phyloP scores from a whole-genome alignment of 2,329 filamentous ascomycete species.

The Trichoderma aggressivum region DNA sequence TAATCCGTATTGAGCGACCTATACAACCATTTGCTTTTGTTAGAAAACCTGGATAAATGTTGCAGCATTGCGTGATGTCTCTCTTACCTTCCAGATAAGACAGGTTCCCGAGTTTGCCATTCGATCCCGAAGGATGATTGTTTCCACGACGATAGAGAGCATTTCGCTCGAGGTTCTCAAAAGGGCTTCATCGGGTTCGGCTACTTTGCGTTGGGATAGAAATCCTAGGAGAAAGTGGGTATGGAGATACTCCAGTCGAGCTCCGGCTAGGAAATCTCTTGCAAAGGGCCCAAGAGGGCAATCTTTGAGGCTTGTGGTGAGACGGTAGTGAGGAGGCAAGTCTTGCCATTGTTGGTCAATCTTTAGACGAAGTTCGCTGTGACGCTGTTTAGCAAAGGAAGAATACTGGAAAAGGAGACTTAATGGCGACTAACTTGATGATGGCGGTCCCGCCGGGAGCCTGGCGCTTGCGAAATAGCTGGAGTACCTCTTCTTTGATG shows the following conservation, averaged over 20 bases:
- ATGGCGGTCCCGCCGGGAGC: neutral
- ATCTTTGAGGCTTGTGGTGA: conserved; percentile 11
- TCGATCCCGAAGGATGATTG: conserved; percentile 7
- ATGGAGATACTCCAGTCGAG: conserved; percentile 11
- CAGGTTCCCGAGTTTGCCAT: conserved; percentile 15
- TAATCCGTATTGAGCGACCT: conserved; percentile 9
- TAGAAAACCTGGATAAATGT: neutral
- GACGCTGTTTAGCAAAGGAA: neutral
- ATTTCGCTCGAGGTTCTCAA: conserved; percentile 4
- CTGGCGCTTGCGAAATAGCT: conserved; percentile 11
- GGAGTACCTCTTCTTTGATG: conserved; percentile 7
- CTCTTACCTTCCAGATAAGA: conserved; percentile 12
- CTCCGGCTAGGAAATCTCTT: conserved; percentile 2
- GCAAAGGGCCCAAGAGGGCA: conserved; percentile 9
- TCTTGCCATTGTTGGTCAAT: conserved; percentile 11
- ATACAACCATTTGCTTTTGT: neutral
- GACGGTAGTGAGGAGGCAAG: conserved; percentile 10
- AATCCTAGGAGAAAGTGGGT: conserved; percentile 5
- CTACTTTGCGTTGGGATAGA: conserved; percentile 4
- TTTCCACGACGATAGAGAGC: conserved; percentile 9
- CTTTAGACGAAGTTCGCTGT: neutral
- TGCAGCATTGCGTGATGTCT: neutral
- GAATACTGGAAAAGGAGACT: neutral
- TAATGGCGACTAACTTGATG: neutral
- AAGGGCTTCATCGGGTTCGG: conserved; percentile 8